Conservation (phyloP, 257 asterid species). For the Solanum ossicruentum region DNA sequence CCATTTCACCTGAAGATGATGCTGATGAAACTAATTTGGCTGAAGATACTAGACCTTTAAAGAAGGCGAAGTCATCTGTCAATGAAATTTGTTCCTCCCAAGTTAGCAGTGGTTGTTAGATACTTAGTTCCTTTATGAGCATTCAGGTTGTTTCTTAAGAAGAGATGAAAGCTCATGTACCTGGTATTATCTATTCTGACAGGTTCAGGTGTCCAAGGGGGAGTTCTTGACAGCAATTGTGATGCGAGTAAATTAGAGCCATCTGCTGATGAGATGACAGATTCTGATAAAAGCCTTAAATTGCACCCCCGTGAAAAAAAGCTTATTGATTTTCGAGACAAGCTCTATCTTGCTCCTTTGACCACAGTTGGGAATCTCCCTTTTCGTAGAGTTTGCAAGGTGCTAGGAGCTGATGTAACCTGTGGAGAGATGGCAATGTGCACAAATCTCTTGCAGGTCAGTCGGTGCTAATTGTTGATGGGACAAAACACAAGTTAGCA, state of each 20-base stretch:
- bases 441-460: conserved; percentile 89
- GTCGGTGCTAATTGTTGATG: neutral
- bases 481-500: neutral
- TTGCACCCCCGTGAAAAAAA: conserved; percentile 78
- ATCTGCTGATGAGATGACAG: conserved; percentile 10
- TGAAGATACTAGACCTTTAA: conserved; percentile 50
- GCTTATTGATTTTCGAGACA: conserved; percentile 76
- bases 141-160: neutral
- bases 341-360: conserved; percentile 90
- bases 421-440: conserved; percentile 99
- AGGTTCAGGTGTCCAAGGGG: conserved; percentile 23
- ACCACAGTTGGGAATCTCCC: conserved; percentile 94
- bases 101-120: conserved; percentile 29
- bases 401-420: conserved; percentile 90
- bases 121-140: neutral
- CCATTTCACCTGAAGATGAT: conserved; percentile 21
- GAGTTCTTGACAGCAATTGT: conserved; percentile 12
- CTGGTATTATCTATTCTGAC: conserved; percentile 7
- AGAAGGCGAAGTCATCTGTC: conserved; percentile 55
- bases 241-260: conserved; percentile 14
- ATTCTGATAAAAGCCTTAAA: conserved; percentile 66
- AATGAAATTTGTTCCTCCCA: conserved; percentile 24
- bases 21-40: conserved; percentile 15
- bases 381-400: conserved; percentile 86
- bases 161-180: neutral